phyloP scores from a whole-genome alignment of 805 yeast species.

The Yarrowia porcina region DNA sequence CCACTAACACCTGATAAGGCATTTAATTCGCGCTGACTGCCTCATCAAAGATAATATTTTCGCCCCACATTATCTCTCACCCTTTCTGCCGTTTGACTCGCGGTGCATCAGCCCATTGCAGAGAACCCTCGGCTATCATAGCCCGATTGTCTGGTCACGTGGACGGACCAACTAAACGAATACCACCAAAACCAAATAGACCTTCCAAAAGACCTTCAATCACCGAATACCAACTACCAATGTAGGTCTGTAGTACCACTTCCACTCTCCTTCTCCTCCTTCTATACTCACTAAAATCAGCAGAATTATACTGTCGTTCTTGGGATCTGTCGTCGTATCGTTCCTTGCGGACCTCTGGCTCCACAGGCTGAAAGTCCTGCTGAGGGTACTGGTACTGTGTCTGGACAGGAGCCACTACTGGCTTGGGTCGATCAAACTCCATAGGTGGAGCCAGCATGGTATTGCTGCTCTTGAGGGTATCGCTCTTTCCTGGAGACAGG shows the following conservation, averaged over 20 bases:
- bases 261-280: neutral
- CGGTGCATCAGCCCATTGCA: neutral
- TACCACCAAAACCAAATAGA: no score
- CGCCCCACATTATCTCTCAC: neutral
- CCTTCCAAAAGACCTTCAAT: no score
- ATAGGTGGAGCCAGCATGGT: neutral
- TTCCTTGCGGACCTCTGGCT: neutral
- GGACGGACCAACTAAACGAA: neutral
- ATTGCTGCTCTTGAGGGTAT: neutral
- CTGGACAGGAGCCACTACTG: conserved; percentile 1
- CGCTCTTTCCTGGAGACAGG: conserved; percentile 19
- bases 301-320: conserved; percentile 7
- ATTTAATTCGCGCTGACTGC: neutral
- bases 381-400: conserved; percentile 17
- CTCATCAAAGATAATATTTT: neutral
- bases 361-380: conserved; percentile 8
- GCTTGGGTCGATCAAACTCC: neutral
- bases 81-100: neutral
- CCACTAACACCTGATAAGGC: neutral
- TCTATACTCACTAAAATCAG: conserved; percentile 22
- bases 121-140: neutral
- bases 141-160: neutral
- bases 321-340: conserved; percentile 11
- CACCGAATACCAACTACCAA: no score
- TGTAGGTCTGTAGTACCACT: no score